These are phyloP conservation scores for Tephrocybe sp. DNA, from an alignment of 768 basidiomycete genomes.

Conservation along the genomic window DNA sequence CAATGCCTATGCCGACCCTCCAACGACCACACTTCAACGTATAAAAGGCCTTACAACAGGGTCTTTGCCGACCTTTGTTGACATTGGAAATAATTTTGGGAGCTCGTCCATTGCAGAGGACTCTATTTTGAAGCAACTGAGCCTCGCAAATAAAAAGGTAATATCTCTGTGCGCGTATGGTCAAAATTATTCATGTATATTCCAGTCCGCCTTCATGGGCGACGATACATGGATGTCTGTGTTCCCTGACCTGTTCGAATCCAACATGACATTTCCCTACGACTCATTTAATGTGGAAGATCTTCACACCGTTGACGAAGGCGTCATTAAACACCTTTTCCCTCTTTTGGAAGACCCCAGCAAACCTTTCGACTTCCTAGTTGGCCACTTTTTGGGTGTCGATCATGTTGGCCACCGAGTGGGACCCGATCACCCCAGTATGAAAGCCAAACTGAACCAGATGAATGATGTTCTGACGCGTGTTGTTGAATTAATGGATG, in stretches of 20 bases:
- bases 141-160: conserved; percentile 57
- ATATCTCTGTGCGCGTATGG: conserved; percentile 10
- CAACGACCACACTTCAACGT: conserved; percentile 91
- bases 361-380: conserved; percentile 76
- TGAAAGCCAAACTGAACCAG: conserved; percentile 82
- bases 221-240: conserved; percentile 96
- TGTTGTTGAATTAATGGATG: conserved; percentile 72
- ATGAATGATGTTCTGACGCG: conserved; percentile 79
- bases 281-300: conserved; percentile 99
- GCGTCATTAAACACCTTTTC: conserved; percentile 81
- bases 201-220: conserved; percentile 84
- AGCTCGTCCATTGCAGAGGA: conserved; percentile 86
- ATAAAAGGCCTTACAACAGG: conserved; percentile 96
- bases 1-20: conserved; percentile 90
- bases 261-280: conserved; percentile 77
- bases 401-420: conserved; percentile 96
- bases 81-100: conserved; percentile 91
- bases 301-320: conserved; percentile 91
- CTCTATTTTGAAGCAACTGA: conserved; percentile 76
- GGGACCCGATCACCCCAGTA: conserved; percentile 83
- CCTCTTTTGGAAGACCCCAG: conserved; percentile 60
- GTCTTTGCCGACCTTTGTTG: conserved; percentile 92
- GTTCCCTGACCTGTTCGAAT: conserved; percentile 73
- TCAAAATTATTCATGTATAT: conserved; percentile 1
- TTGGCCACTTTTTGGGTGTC: conserved; percentile 93